Percentiles rank a stretch among this genome's conserved stretches.
Evolutionary conservation across 768 basidiomycete species (phyloP).

Genomic region (Holtermannia corniformis): DNA sequence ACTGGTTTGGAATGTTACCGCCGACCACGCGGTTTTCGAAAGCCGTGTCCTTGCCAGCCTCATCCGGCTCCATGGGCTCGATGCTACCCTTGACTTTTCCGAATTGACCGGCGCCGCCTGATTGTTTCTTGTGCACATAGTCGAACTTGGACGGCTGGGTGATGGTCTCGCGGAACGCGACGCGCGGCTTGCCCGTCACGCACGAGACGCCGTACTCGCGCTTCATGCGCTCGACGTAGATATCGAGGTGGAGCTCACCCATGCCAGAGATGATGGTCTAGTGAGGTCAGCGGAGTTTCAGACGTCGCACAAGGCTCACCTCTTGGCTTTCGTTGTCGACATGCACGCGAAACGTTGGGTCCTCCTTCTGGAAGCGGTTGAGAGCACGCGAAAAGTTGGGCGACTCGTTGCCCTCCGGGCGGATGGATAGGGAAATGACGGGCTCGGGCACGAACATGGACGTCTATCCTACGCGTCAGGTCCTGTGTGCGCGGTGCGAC

Average conservation of each 20-base stretch:
- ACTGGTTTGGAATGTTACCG: constrained; percentile 80
- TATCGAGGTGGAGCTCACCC: constrained; percentile 97
- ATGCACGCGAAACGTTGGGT: constrained; percentile 97
- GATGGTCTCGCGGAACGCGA: constrained; percentile 93
- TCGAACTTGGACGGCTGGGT: constrained; percentile 69
- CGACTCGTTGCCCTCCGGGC: constrained; percentile 80
- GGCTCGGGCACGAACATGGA: constrained; percentile 99
- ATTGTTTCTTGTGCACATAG: constrained; percentile 97
- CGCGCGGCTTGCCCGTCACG: constrained; percentile 86
- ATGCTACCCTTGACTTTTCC: constrained; percentile 83
- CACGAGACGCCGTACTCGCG: constrained; percentile 94
- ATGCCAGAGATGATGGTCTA: constrained; percentile 99
- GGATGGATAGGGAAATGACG: constrained; percentile 90
- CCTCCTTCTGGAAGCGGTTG: constrained; percentile 96
- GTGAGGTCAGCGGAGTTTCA: neutral
- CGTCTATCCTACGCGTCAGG: constrained; percentile 49
- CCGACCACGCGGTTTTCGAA: constrained; percentile 88
- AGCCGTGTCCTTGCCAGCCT: constrained; percentile 61
- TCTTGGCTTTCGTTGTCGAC: constrained; percentile 90
- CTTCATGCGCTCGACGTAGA: constrained; percentile 98
- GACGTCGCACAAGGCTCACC: constrained; percentile 44
- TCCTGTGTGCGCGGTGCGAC: neutral
- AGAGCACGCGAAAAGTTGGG: constrained; percentile 95
- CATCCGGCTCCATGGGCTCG: constrained; percentile 77
- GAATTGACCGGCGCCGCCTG: constrained; percentile 93